phyloP scores from a whole-genome alignment of 2,329 filamentous ascomycete genomes.

The Penicillium crustosum region DNA sequence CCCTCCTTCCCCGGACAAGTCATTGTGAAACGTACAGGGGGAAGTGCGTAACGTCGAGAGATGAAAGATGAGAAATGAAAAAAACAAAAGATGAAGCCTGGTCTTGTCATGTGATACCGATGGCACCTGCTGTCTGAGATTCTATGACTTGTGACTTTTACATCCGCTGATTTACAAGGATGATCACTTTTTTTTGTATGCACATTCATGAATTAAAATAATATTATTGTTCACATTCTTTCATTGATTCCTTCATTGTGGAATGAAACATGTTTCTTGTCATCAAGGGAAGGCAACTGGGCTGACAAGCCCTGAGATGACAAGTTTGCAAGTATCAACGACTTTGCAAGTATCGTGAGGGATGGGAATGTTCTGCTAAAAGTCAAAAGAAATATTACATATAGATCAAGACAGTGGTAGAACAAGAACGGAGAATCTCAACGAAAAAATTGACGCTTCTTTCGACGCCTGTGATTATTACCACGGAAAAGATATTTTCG shows the following conservation, averaged over 20 bases:
- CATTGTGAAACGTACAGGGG: not conserved
- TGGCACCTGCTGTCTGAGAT: not conserved
- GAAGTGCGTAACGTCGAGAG: not conserved
- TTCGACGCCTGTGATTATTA: not conserved
- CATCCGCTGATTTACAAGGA: not conserved
- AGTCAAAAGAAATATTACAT: not conserved
- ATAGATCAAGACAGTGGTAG: not conserved
- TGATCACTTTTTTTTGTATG: too few species aligned
- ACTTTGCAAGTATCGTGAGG: not conserved
- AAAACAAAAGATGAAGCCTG: not conserved
- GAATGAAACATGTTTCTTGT: too few species aligned
- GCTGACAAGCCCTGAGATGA: not conserved
- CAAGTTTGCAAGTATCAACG: not conserved
- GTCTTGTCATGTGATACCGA: slow-evolving; percentile 7
- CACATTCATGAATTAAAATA: not conserved
- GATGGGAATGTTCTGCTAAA: not conserved
- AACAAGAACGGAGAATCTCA: not conserved
- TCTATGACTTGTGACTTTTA: not conserved
- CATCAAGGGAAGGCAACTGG: not conserved
- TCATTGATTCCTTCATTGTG: not conserved
- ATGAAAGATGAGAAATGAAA: not conserved
- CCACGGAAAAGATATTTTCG: not conserved
- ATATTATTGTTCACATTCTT: not conserved
- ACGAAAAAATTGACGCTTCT: not conserved
- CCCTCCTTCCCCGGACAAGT: slow-evolving; percentile 9